A percentile compares a stretch with the other conserved stretches of the same genome.
Conservation (phyloP, 164 flowering plant genomes). For the Euptelea pleiosperma region DNA sequence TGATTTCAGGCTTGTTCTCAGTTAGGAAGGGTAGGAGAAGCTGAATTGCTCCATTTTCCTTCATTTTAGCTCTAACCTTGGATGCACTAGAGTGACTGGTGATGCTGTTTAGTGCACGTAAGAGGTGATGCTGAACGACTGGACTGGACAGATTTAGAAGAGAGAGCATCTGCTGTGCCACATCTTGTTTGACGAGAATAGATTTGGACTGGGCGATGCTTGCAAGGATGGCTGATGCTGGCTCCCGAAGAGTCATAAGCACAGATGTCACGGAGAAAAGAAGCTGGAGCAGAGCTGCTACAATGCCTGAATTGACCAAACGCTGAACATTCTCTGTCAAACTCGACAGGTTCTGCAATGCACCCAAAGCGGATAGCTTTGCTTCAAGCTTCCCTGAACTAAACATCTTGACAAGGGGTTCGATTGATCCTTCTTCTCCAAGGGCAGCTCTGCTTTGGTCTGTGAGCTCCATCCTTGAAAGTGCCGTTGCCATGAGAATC, state of each 20-base stretch:
- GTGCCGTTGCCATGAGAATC: slow-evolving; percentile 84
- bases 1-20: slow-evolving; percentile 39
- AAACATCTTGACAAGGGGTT: slow-evolving; percentile 70
- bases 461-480: slow-evolving; percentile 78
- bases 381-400: slow-evolving; percentile 77
- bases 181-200: slow-evolving; percentile 51
- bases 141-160: slow-evolving; percentile 69
- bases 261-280: slow-evolving; percentile 93
- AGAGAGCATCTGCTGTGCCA: slow-evolving; percentile 80
- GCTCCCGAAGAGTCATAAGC: slow-evolving; percentile 85
- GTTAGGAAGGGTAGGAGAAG: slow-evolving; percentile 65
- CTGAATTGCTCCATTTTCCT: slow-evolving; percentile 62
- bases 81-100: slow-evolving; percentile 53
- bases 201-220: slow-evolving; percentile 67
- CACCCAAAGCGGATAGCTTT: slow-evolving; percentile 70
- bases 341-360: slow-evolving; percentile 55
- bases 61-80: slow-evolving; percentile 59
- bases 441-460: slow-evolving; percentile 58
- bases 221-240: slow-evolving; percentile 85
- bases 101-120: slow-evolving; percentile 66
- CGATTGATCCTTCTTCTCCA: slow-evolving; percentile 74
- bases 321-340: slow-evolving; percentile 44
- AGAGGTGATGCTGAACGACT: slow-evolving; percentile 53
- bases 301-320: slow-evolving; percentile 52
- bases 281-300: slow-evolving; percentile 64